These are phyloP conservation scores for Fusarium napiforme DNA, from an alignment of 2,329 filamentous ascomycete genomes.

Conservation along the genomic window DNA sequence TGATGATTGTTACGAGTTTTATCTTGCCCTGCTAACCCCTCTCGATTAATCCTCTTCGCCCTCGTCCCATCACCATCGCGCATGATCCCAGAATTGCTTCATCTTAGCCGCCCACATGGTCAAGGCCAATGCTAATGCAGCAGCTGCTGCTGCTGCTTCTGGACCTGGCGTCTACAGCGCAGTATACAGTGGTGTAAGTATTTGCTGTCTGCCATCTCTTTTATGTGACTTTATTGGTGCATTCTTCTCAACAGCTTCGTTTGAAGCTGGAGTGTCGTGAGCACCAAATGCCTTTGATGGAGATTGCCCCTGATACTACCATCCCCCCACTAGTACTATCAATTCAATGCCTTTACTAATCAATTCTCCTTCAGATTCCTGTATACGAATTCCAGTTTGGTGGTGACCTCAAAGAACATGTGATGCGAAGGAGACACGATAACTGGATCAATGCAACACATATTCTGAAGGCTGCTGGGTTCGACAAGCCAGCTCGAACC, in stretches of 20 bases:
- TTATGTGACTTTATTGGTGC: background rate
- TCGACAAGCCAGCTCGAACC: constrained; percentile 95
- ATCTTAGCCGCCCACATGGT: constrained; percentile 56
- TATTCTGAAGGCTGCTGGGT: constrained; percentile 95
- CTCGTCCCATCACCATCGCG: constrained; percentile 3
- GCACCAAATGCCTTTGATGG: constrained; percentile 1
- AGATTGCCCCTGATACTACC: background rate
- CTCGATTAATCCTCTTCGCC: background rate
- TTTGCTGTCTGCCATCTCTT: background rate
- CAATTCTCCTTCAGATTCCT: constrained; percentile 72
- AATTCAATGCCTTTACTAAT: constrained; percentile 3
- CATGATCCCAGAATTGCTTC: constrained; percentile 38
- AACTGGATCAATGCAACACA: constrained; percentile 99
- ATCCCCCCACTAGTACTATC: background rate
- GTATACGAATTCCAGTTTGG: constrained; percentile 94
- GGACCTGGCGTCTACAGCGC: constrained; percentile 73
- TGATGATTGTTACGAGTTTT: constrained; percentile 5
- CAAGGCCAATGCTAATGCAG: constrained; percentile 52
- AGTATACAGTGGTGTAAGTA: constrained; percentile 74
- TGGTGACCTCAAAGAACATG: constrained; percentile 81
- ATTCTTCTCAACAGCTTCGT: background rate
- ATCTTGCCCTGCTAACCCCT: background rate
- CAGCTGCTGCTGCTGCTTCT: constrained; percentile 49
- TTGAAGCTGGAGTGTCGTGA: background rate
- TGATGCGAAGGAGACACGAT: constrained; percentile 93